Evolutionary conservation across 768 basidiomycete genomes (phyloP), one percentile per base, ranked within the genome.

Genomic region (Tephrocybe sp.): DNA sequence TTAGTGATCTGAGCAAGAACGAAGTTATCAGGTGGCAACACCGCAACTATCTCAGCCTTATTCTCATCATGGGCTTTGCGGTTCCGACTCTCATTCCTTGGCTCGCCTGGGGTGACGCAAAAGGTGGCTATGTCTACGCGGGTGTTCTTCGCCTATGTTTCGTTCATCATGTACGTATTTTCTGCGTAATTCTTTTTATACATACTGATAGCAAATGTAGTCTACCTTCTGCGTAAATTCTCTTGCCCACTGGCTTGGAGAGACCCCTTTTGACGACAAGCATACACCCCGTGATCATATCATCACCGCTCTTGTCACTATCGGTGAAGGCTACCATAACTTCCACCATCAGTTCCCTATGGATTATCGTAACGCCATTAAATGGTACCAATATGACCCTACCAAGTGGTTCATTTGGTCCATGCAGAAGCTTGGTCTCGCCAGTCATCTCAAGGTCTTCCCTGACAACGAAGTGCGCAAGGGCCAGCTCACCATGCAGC

Each of bases 171-270:
- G 88, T 89, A 63, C 60, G 84, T 78, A 35, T 43, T 17, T 19
- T 2, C 16, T 20, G 48, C 48, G 16, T 23, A 30, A 53, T 55
- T 16, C 47, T 56, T 32, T 20, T 39, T 52, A n/a, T 17, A n/a
- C 23, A 30, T 3, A 47, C n/a, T 16, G 5, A 41, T 9, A 39
- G 34, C 12, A 34, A 13, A 56, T 31, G 6, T 34, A 91, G 88
- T 95, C 92, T 1, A 98, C 93, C 0, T 96, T 96, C 75, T 95
- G 92, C 61, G 93, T 97, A 66, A 98, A 96, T 72, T 97, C 94
- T 1, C 83, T 98, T 26, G 94, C 93, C 13, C 94, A 98, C 70
- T 97, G 91, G 91, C 83, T 98, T 54, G 94, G 94, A 43, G 92
- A 93, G 53, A 73, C 87, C 7, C 90, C 92, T 19, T 96, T 93